These are phyloP conservation scores for Globomyces pollinis-pini DNA, from an alignment of 192 early-diverging fungal genomes.

Conservation along the genomic window DNA sequence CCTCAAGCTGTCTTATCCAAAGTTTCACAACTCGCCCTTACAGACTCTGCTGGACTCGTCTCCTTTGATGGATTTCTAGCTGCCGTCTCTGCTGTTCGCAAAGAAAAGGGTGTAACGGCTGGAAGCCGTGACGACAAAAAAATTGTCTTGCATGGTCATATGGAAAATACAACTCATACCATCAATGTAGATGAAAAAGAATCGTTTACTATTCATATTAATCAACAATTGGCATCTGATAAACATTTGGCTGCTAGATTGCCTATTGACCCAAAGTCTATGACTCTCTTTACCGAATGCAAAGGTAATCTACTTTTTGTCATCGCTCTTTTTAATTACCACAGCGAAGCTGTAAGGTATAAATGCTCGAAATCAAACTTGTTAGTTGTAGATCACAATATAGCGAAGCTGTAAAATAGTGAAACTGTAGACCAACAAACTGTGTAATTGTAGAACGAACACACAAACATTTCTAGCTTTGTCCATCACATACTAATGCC, in stretches of 20 bases:
- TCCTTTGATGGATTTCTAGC: slow-evolving; percentile 43
- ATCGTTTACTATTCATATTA: slow-evolving; percentile 92
- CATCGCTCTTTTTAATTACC: too few species aligned
- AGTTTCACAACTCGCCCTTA: slow-evolving; percentile 24
- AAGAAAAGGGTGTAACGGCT: slow-evolving; percentile 38
- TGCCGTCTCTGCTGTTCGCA: slow-evolving; percentile 35
- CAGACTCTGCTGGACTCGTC: slow-evolving; percentile 28
- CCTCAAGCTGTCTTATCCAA: slow-evolving; percentile 34
- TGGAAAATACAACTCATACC: slow-evolving; percentile 86
- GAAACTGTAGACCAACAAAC: too few species aligned
- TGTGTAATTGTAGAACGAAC: too few species aligned
- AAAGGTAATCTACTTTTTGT: slow-evolving; percentile 47
- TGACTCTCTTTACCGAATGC: slow-evolving; percentile 96
- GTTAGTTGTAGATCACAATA: too few species aligned
- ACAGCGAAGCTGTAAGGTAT: too few species aligned
- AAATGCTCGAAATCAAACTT: too few species aligned
- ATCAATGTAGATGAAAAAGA: slow-evolving; percentile 99
- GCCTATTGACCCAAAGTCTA: slow-evolving; percentile 86
- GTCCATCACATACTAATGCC: too few species aligned
- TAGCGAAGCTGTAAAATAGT: too few species aligned
- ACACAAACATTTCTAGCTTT: too few species aligned
- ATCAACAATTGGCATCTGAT: slow-evolving; percentile 74
- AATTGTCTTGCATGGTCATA: slow-evolving; percentile 74
- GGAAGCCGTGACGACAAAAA: slow-evolving; percentile 57
- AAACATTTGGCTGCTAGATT: slow-evolving; percentile 73